phyloP scores from a whole-genome alignment of 2,329 filamentous ascomycete genomes.

The Ascochyta lentis region DNA sequence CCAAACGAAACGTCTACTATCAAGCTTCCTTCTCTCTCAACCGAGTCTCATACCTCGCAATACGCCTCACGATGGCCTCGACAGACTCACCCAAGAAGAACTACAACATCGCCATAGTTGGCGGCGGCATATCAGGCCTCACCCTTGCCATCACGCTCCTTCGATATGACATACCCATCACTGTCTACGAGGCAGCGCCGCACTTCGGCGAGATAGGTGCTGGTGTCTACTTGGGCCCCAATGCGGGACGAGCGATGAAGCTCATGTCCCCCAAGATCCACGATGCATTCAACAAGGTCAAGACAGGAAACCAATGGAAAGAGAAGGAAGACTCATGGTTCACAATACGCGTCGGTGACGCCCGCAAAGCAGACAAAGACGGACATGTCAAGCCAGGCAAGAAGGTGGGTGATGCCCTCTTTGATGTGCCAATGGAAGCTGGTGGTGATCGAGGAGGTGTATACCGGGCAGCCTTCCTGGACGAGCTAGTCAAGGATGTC shows the following conservation, averaged over 20 bases:
- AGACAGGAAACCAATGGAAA: conserved; percentile 47
- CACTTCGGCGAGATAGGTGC: conserved; percentile 65
- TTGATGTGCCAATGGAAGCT: conserved; percentile 34
- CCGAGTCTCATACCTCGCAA: not conserved
- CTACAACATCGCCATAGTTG: conserved; percentile 63
- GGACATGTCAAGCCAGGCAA: conserved; percentile 36
- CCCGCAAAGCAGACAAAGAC: conserved; percentile 38
- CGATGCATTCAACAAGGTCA: conserved; percentile 51
- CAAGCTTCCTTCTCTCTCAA: not conserved
- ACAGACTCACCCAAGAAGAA: conserved; percentile 34
- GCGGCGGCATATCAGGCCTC: conserved; percentile 66
- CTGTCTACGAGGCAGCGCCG: conserved; percentile 63
- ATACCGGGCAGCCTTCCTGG: conserved; percentile 59
- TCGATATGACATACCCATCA: conserved; percentile 54
- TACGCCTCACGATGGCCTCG: conserved; percentile 26
- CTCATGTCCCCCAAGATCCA: conserved; percentile 56
- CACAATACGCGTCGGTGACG: conserved; percentile 42
- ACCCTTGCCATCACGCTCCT: conserved; percentile 61
- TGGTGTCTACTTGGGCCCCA: conserved; percentile 64
- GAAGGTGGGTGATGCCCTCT: conserved; percentile 42
- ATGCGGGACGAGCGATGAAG: conserved; percentile 62
- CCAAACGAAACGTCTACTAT: not conserved
- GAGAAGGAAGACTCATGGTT: conserved; percentile 37
- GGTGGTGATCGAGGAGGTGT: conserved; percentile 46
- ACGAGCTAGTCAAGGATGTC: conserved; percentile 58